Conservation (phyloP, 768 basidiomycete species). For the Amanita muscaria region DNA sequence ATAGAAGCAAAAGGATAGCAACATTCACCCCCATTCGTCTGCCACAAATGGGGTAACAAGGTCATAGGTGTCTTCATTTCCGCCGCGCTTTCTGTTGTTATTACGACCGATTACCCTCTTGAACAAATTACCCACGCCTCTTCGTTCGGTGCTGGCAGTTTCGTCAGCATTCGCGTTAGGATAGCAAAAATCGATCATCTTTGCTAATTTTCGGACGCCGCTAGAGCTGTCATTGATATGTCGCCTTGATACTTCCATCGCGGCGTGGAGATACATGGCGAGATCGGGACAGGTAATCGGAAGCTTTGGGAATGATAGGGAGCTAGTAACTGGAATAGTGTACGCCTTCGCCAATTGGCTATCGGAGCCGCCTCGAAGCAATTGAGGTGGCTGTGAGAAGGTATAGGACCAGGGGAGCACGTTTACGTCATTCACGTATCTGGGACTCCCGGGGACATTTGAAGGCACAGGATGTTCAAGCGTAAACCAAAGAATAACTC, state of each 20-base stretch:
- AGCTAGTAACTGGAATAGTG: conserved; percentile 52
- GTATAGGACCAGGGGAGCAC: conserved; percentile 67
- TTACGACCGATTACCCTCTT: conserved; percentile 52
- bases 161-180: conserved; percentile 33
- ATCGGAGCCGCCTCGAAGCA: conserved; percentile 58
- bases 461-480: conserved; percentile 59
- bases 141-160: conserved; percentile 22
- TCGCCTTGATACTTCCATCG: conserved; percentile 58
- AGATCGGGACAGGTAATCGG: conserved; percentile 72
- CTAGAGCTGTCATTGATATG: conserved; percentile 51
- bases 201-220: conserved; percentile 58
- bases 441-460: conserved; percentile 32
- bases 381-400: conserved; percentile 46
- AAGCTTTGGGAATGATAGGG: conserved; percentile 57
- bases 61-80: conserved; percentile 75
- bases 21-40: conserved; percentile 65
- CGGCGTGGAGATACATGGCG: conserved; percentile 66
- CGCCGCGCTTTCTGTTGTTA: conserved; percentile 33
- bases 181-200: conserved; percentile 61
- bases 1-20: too few relatives aligned
- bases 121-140: conserved; percentile 44
- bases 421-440: conserved; percentile 53
- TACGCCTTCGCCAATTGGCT: conserved; percentile 59
- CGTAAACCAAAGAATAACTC: conserved; percentile 68
- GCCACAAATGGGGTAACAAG: conserved; percentile 77